Evolutionary conservation across 176 grass and related monocot species (phyloP).

Genomic region (Chloris gayana): DNA sequence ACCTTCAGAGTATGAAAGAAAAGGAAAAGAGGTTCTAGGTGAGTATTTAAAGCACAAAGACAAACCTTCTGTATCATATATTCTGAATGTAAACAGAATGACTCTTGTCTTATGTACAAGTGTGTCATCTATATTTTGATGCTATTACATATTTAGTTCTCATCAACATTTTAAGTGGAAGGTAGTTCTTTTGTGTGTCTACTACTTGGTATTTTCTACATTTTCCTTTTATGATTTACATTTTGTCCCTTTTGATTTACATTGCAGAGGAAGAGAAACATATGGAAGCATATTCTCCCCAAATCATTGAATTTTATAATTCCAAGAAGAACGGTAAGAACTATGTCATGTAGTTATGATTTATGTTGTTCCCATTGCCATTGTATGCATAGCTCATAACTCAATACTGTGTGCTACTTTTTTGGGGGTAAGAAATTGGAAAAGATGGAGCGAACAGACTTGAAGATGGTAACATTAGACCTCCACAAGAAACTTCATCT

Average conservation of each 20-base stretch:
- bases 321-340: constrained; percentile 54
- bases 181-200: background rate
- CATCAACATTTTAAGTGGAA: background rate
- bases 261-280: constrained; percentile 72
- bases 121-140: background rate
- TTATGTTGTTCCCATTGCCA: background rate
- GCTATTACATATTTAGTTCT: constrained; percentile 2
- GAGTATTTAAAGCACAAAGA: constrained; percentile 29
- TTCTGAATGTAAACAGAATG: background rate
- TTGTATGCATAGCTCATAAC: background rate
- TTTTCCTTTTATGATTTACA: constrained; percentile 32
- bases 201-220: background rate
- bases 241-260: constrained; percentile 29
- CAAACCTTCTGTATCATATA: background rate
- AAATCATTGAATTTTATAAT: constrained; percentile 56
- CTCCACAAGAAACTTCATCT: constrained; percentile 36
- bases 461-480: constrained; percentile 34
- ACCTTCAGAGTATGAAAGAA: constrained; percentile 74
- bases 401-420: background rate
- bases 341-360: background rate
- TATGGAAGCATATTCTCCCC: constrained; percentile 56
- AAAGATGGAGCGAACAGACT: constrained; percentile 24
- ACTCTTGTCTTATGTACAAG: background rate
- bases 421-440: constrained; percentile 36
- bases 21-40: constrained; percentile 82